Base-by-base conservation (phyloP, 2,329 filamentous ascomycete genomes). In the Microsporum audouinii region DNA sequence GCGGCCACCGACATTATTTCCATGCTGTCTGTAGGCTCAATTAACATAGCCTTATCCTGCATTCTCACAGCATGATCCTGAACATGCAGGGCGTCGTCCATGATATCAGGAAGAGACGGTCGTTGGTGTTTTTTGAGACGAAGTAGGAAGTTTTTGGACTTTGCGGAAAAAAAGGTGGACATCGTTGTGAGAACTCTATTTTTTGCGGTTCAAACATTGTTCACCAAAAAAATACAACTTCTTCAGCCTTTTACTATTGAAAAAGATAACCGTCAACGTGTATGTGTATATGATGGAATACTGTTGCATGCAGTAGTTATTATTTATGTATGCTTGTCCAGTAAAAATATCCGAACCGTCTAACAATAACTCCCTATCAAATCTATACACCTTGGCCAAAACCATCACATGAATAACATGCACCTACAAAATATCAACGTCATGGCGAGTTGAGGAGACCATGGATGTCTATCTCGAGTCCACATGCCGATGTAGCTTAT, bases 401-500 rank as follows among this genome's bases (percentile, higher is more conserved):
- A 71, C 69, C 43, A 47, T 14, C 45, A 12, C 31, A 31, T 17
- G 27, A 51, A 51, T 29, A 29, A 51, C 17, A 51, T 31, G 23
- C 45, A 51, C 8, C 10, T 51, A 51, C 23, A 51, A 51, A 12
- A 38, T 33, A 29, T 17, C 23, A n/a, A 8, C 56, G 41, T 47
- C 57, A 17, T 45, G 55, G 10, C 49, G 27, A 61, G 34, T 56
- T 34, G 61, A 61, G 27, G 27, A 5, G n/a, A 29, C 58, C 45
- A 43, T 43, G 7, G 7, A 27, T 4, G 31, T 60, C 59, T 64
- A 63, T 60, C 60, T 61, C 33, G 59, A 57, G 31, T 63, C 49
- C 17, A 75, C 64, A 64, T 73, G 74, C 7, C 67, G 67, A 68
- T 78, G 76, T 38, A 79, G 67, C 36, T 71, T 71, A 65, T 75